These are phyloP conservation scores for Rosa lucieae DNA, from an alignment of 306 rosid species.

Conservation along the genomic window DNA sequence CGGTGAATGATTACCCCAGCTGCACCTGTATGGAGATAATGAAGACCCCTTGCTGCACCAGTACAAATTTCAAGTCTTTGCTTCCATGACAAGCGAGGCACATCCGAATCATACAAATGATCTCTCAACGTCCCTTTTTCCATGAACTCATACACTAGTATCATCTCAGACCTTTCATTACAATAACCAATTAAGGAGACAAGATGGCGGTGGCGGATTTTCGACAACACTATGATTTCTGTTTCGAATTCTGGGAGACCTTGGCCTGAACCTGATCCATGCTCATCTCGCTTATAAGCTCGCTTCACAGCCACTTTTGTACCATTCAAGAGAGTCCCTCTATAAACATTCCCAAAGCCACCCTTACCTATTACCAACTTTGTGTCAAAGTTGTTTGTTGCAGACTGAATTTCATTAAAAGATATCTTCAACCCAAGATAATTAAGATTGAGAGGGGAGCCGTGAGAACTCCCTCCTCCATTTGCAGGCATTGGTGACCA, in stretches of 20 bases:
- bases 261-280: conserved; percentile 46
- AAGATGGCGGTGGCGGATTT: conserved; percentile 48
- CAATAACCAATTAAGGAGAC: conserved; percentile 61
- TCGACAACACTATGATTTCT: conserved; percentile 48
- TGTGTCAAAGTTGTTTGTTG: conserved; percentile 40
- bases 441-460: conserved; percentile 28
- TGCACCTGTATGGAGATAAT: conserved; percentile 56
- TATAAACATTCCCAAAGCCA: conserved; percentile 58
- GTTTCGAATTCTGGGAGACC: conserved; percentile 52
- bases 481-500: conserved; percentile 37
- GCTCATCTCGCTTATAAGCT: conserved; percentile 17
- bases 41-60: conserved; percentile 52
- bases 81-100: conserved; percentile 49
- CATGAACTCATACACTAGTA: conserved; percentile 55
- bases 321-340: conserved; percentile 34
- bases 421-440: conserved; percentile 45
- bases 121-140: conserved; percentile 55
- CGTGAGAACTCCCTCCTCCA: conserved; percentile 48
- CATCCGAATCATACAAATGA: conserved; percentile 37
- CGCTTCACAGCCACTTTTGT: conserved; percentile 50
- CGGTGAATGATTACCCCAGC: conserved; percentile 54
- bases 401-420: conserved; percentile 35
- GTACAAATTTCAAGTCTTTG: conserved; percentile 59
- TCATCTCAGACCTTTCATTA: conserved; percentile 55
- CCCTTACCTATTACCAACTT: conserved; percentile 42